phyloP scores from a whole-genome alignment of 2,329 filamentous ascomycete species.

The Trichoderma cornu-damae region DNA sequence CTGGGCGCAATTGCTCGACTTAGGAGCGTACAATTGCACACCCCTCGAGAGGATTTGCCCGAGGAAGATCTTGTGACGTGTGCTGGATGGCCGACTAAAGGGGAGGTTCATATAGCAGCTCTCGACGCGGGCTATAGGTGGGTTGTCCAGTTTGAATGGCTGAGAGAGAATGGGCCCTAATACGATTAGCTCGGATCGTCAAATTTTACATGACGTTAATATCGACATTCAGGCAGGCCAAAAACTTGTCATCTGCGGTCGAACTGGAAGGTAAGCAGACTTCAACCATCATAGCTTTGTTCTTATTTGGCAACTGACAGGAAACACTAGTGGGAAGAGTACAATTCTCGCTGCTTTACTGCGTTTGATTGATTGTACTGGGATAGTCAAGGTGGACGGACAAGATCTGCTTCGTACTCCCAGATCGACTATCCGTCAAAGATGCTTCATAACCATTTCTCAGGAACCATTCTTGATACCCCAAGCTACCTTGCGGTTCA shows the following conservation, averaged over 20 bases:
- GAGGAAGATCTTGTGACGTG: constrained; percentile 9
- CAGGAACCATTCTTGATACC: constrained; percentile 28
- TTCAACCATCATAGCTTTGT: no score
- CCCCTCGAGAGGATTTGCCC: constrained; percentile 18
- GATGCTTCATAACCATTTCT: constrained; percentile 29
- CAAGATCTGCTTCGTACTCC: constrained; percentile 25
- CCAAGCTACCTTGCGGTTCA: constrained; percentile 22
- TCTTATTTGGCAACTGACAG: not conserved
- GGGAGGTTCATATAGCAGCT: constrained; percentile 19
- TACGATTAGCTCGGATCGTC: constrained; percentile 3
- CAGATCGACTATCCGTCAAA: constrained; percentile 26
- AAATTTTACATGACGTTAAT: constrained; percentile 20
- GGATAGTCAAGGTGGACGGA: constrained; percentile 30
- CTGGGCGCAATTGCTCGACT: constrained; percentile 25
- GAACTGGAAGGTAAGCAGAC: constrained; percentile 25
- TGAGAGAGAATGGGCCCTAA: not conserved
- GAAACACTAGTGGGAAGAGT: constrained; percentile 26
- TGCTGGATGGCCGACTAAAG: constrained; percentile 22
- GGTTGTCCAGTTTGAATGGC: not conserved
- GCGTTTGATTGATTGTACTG: constrained; percentile 21
- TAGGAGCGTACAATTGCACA: constrained; percentile 21
- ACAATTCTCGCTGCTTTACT: constrained; percentile 23
- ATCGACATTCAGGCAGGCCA: constrained; percentile 21
- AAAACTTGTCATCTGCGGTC: constrained; percentile 25
- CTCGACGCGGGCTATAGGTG: constrained; percentile 22